phyloP scores from a whole-genome alignment of 2,329 filamentous ascomycete species.

The Metarhizium anisopliae region DNA sequence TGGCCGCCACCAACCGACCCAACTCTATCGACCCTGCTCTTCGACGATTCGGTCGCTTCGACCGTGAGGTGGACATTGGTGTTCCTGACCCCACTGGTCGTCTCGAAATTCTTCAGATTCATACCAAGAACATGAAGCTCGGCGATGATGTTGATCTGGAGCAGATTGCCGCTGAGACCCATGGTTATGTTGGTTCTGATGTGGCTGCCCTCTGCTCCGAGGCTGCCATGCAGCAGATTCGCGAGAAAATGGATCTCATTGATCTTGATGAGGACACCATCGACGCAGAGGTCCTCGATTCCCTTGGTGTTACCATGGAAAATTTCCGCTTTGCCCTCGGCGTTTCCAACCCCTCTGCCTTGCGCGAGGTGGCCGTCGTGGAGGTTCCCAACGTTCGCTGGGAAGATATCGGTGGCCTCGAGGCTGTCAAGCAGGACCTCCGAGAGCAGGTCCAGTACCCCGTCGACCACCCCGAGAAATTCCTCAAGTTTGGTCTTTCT shows the following conservation, averaged over 20 bases:
- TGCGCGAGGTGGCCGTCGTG: constrained; percentile 97
- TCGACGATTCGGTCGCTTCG: constrained; percentile 95
- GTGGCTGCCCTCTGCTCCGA: constrained; percentile 96
- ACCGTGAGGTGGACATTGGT: constrained; percentile 97
- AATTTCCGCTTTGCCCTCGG: constrained; percentile 99
- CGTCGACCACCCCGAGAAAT: constrained; percentile 98
- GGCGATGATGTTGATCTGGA: constrained; percentile 94
- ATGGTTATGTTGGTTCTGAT: constrained; percentile 98
- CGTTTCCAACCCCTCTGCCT: constrained; percentile 95
- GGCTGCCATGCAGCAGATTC: constrained; percentile 99
- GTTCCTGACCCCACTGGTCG: constrained; percentile 96
- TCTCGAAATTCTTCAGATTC: constrained; percentile 97
- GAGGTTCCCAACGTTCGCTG: constrained; percentile 98
- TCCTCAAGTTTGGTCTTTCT: constrained; percentile 99
- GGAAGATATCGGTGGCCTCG: constrained; percentile 98
- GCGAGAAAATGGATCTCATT: constrained; percentile 99
- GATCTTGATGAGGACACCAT: constrained; percentile 99
- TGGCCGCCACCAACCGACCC: constrained; percentile 97
- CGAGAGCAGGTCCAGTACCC: constrained; percentile 98
- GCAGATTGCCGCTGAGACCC: constrained; percentile 92
- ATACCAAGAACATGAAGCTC: constrained; percentile 99
- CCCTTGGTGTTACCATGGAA: constrained; percentile 97
- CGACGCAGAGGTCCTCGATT: constrained; percentile 95
- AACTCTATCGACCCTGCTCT: constrained; percentile 98
- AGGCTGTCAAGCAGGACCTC: constrained; percentile 98